Conservation (phyloP, 2,329 filamentous ascomycete genomes). For the Neurospora crassa region DNA sequence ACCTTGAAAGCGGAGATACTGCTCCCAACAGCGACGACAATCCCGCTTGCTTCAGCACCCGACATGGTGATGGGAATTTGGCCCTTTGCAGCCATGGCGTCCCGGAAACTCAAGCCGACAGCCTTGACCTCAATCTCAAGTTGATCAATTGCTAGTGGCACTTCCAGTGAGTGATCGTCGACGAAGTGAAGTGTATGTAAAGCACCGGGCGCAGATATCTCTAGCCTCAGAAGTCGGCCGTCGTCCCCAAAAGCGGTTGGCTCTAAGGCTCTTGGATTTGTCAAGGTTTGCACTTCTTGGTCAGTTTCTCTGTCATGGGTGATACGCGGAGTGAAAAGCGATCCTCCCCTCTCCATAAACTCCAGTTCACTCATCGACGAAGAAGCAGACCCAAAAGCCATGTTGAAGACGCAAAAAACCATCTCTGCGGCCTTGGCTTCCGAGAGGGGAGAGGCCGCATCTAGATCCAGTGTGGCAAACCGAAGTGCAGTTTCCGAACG, state of each 20-base stretch:
- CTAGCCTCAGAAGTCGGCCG: conserved; percentile 25
- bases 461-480: conserved; percentile 36
- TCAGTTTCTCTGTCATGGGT: conserved; percentile 32
- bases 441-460: conserved; percentile 21
- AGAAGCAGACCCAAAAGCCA: conserved; percentile 25
- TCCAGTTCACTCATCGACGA: conserved; percentile 30
- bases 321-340: conserved; percentile 30
- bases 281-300: conserved; percentile 33
- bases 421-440: conserved; percentile 17
- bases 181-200: conserved; percentile 31
- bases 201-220: conserved; percentile 28
- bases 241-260: conserved; percentile 30
- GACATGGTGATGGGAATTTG: conserved; percentile 25
- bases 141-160: conserved; percentile 25
- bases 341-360: conserved; percentile 30
- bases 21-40: conserved; percentile 21
- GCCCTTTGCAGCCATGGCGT: conserved; percentile 34
- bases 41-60: conserved; percentile 32
- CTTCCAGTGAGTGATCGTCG: conserved; percentile 23
- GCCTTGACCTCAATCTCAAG: conserved; percentile 34
- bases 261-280: conserved; percentile 27
- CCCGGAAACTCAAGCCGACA: conserved; percentile 36
- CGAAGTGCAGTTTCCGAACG: conserved; percentile 36
- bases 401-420: conserved; percentile 25
- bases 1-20: conserved; percentile 16